Conservation (phyloP, 2,329 filamentous ascomycete species). For the Waltergamsia citrina region DNA sequence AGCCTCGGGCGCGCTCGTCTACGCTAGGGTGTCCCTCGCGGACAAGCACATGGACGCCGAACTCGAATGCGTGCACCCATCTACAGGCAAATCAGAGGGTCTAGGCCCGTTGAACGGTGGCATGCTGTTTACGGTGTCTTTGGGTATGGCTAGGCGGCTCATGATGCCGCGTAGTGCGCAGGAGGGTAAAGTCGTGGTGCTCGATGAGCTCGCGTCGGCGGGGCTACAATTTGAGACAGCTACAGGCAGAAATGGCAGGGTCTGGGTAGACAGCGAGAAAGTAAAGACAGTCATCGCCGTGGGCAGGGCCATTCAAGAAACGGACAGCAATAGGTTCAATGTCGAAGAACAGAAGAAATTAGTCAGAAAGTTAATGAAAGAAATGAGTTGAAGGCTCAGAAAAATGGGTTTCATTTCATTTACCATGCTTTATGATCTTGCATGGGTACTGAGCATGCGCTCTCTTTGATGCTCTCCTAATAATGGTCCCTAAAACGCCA, state of each 20-base stretch:
- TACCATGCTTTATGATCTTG: too few relatives aligned
- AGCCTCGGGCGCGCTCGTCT: constrained; percentile 67
- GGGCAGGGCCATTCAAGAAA: constrained; percentile 66
- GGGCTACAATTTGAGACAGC: constrained; percentile 89
- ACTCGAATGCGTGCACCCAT: constrained; percentile 77
- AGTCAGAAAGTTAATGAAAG: constrained; percentile 56
- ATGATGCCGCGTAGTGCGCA: constrained; percentile 48
- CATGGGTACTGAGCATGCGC: too few relatives aligned
- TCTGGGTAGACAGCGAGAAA: constrained; percentile 82
- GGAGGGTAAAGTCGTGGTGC: constrained; percentile 57
- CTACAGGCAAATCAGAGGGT: constrained; percentile 82
- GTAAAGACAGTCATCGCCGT: constrained; percentile 66
- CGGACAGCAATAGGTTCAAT: constrained; percentile 58
- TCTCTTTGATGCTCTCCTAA: too few relatives aligned
- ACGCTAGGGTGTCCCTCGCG: constrained; percentile 72
- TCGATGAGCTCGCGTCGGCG: constrained; percentile 68
- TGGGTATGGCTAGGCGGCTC: constrained; percentile 72
- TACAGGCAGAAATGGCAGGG: constrained; percentile 81
- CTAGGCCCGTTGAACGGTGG: constrained; percentile 76
- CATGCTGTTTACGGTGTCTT: constrained; percentile 75
- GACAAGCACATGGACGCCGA: constrained; percentile 82
- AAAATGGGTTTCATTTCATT: background rate
- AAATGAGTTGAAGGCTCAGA: constrained; percentile 40
- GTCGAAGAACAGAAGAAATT: constrained; percentile 62
- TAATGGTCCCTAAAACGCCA: too few relatives aligned